Evolutionary conservation across 345 rosid genomes (phyloP).

Genomic region (Hevea brasiliensis): DNA sequence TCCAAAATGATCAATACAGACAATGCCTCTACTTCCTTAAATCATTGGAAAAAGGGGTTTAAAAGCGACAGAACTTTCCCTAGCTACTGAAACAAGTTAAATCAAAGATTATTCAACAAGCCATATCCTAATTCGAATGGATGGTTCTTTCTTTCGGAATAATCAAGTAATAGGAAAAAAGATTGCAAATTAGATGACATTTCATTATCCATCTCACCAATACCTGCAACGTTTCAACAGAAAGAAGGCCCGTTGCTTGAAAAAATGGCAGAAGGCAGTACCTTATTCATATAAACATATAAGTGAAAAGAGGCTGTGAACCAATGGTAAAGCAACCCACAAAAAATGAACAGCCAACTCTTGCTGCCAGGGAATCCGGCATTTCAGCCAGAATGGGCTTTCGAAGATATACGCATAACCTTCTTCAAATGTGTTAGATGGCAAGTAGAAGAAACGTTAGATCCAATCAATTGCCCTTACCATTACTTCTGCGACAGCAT

Average conservation of each 20-base stretch:
- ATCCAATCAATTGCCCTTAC: constrained; percentile 72
- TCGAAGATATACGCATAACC: constrained; percentile 37
- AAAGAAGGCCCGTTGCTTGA: constrained; percentile 29
- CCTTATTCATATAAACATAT: not conserved
- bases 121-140: not conserved
- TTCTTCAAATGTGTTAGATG: constrained; percentile 77
- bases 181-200: constrained; percentile 33
- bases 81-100: not conserved
- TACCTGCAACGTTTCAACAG: constrained; percentile 46
- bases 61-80: not conserved
- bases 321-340: constrained; percentile 10
- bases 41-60: not conserved
- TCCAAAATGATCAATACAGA: not conserved
- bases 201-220: constrained; percentile 59
- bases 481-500: constrained; percentile 79
- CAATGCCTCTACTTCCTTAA: not conserved
- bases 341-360: constrained; percentile 29
- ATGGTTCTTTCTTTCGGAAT: not conserved
- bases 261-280: constrained; percentile 12
- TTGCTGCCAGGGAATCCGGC: constrained; percentile 19
- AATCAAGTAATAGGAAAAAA: not conserved
- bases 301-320: not conserved
- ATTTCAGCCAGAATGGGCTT: constrained; percentile 39
- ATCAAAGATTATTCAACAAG: not conserved
- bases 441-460: constrained; percentile 80